phyloP scores from a whole-genome alignment of 148 eudicot species.

The Rhododendron ferrugineum region DNA sequence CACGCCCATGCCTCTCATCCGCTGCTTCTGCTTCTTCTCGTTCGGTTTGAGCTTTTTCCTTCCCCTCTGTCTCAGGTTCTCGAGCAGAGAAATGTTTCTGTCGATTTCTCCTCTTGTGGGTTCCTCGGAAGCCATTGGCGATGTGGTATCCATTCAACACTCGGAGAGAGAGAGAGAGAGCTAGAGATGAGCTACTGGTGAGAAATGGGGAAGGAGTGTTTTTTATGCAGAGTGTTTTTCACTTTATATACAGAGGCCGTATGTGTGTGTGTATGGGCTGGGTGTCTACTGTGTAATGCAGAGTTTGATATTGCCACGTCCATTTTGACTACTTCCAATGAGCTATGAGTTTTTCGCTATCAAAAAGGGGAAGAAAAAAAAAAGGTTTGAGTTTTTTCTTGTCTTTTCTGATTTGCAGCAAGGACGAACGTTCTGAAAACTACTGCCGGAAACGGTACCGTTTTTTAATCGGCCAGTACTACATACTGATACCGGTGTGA shows the following conservation, averaged over 20 bases:
- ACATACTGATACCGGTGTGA: too few species aligned
- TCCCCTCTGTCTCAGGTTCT: constrained; percentile 7
- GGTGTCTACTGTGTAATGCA: background rate
- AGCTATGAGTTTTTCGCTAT: background rate
- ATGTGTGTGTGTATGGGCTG: background rate
- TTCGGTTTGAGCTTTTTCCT: constrained; percentile 22
- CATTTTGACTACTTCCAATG: background rate
- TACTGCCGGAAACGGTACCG: background rate
- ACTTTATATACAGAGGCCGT: background rate
- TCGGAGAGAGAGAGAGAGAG: background rate
- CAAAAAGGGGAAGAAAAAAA: too few species aligned
- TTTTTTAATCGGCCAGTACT: too few species aligned
- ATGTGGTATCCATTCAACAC: constrained; percentile 16
- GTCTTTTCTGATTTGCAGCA: background rate
- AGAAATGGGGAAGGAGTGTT: background rate
- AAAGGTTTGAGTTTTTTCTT: background rate
- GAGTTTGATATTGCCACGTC: background rate
- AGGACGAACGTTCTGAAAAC: too few species aligned
- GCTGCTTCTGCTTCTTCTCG: constrained; percentile 16
- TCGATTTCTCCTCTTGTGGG: background rate
- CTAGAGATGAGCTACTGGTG: background rate
- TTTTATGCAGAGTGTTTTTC: background rate
- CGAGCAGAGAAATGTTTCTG: background rate
- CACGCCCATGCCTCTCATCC: constrained; percentile 67
- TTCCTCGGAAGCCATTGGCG: constrained; percentile 18